A percentile compares a stretch with the other conserved stretches of the same genome.
phyloP scores from a whole-genome alignment of 164 flowering plant species.

The Kalanchoe fedtschenkoi region DNA sequence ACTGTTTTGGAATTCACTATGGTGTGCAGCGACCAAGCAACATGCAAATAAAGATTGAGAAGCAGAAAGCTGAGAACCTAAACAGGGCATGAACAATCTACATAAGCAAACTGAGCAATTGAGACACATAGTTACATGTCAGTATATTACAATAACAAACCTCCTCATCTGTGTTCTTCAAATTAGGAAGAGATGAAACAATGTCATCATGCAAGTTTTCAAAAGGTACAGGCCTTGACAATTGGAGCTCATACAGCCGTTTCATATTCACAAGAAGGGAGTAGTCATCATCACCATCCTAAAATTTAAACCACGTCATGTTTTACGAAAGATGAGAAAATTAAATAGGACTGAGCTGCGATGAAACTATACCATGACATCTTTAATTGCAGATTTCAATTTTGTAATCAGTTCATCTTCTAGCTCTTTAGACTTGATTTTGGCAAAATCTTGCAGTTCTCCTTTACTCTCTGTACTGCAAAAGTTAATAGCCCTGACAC shows the following conservation, averaged over 20 bases:
- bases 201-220: slow-evolving; percentile 62
- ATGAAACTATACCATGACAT: slow-evolving; percentile 43
- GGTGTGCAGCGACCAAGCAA: slow-evolving; percentile 69
- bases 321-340: not conserved
- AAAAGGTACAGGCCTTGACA: slow-evolving; percentile 49
- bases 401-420: slow-evolving; percentile 74
- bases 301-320: slow-evolving; percentile 15
- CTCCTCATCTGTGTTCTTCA: slow-evolving; percentile 64
- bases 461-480: slow-evolving; percentile 73
- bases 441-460: slow-evolving; percentile 80
- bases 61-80: slow-evolving; percentile 78
- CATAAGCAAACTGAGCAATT: slow-evolving; percentile 1
- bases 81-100: slow-evolving; percentile 10
- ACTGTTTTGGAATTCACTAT: slow-evolving; percentile 43
- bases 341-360: not conserved
- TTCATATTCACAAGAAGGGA: slow-evolving; percentile 85
- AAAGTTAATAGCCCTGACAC: slow-evolving; percentile 71
- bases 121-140: not conserved
- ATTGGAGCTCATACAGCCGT: slow-evolving; percentile 86
- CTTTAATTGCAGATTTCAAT: slow-evolving; percentile 69
- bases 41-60: slow-evolving; percentile 81
- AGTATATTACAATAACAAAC: slow-evolving; percentile 21
- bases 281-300: slow-evolving; percentile 92
- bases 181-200: slow-evolving; percentile 27
- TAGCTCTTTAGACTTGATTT: slow-evolving; percentile 62